Conservation (phyloP, 2,329 filamentous ascomycete genomes). For the Xylaria sp. region DNA sequence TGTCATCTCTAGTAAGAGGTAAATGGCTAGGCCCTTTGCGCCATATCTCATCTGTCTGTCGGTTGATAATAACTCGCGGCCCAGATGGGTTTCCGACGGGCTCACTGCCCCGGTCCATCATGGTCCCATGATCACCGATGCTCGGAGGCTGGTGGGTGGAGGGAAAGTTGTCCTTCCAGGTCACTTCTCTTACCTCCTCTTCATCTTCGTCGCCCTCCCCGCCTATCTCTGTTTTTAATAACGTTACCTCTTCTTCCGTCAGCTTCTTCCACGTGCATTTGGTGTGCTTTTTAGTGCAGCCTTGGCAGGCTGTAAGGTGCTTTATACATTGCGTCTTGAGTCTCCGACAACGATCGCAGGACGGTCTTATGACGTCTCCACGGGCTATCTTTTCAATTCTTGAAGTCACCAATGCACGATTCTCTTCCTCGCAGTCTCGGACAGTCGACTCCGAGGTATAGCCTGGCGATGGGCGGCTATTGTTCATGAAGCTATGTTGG, state of each 20-base stretch:
- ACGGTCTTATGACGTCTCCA: slow-evolving; percentile 77
- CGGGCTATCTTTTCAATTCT: slow-evolving; percentile 77
- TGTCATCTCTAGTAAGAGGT: slow-evolving; percentile 31
- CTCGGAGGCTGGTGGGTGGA: slow-evolving; percentile 32
- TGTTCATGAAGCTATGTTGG: slow-evolving; percentile 36
- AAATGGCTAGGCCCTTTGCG: slow-evolving; percentile 38
- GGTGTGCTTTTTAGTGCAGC: slow-evolving; percentile 88
- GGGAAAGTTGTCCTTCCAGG: slow-evolving; percentile 30
- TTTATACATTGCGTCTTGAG: slow-evolving; percentile 83
- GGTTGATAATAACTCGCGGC: slow-evolving; percentile 38
- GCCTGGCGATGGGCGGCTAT: slow-evolving; percentile 39
- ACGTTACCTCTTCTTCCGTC: slow-evolving; percentile 68
- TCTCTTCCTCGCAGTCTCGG: slow-evolving; percentile 42
- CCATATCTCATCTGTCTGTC: slow-evolving; percentile 41
- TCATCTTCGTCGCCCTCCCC: slow-evolving; percentile 40
- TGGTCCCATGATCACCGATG: slow-evolving; percentile 29
- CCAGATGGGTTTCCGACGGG: slow-evolving; percentile 25
- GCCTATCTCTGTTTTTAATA: slow-evolving; percentile 42
- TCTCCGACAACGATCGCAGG: slow-evolving; percentile 82
- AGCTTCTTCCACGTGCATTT: slow-evolving; percentile 86
- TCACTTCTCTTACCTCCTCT: slow-evolving; percentile 36
- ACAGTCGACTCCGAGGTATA: slow-evolving; percentile 38
- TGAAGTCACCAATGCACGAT: slow-evolving; percentile 67
- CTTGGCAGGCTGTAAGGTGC: slow-evolving; percentile 83
- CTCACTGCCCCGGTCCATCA: slow-evolving; percentile 36